A percentile compares a stretch with the other conserved stretches of the same genome.
These are phyloP conservation scores for Pichia norvegensis DNA, from an alignment of 1,139 yeast species.

Conservation along the genomic window DNA sequence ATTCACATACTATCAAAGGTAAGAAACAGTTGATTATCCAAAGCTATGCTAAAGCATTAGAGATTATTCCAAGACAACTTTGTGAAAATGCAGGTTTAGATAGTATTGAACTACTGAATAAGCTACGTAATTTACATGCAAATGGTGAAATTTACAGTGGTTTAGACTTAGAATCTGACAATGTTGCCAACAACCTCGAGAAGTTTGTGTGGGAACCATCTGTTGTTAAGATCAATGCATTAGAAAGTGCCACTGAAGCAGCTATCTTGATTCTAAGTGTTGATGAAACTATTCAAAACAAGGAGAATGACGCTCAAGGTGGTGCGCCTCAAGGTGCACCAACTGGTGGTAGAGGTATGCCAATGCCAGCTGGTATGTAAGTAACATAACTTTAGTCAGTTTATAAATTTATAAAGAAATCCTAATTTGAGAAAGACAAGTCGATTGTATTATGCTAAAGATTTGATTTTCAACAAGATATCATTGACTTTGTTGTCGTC, in stretches of 20 bases:
- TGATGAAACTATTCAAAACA: slow-evolving; percentile 89
- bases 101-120: slow-evolving; percentile 85
- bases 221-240: slow-evolving; percentile 86
- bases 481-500: slow-evolving; percentile 13
- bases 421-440: background rate
- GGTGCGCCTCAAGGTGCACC: slow-evolving; percentile 29
- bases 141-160: slow-evolving; percentile 91
- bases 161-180: slow-evolving; percentile 79
- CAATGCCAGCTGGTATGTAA: slow-evolving; percentile 24
- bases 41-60: slow-evolving; percentile 91
- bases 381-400: background rate
- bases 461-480: slow-evolving; percentile 17
- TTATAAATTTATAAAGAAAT: background rate
- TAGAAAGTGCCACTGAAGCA: slow-evolving; percentile 91
- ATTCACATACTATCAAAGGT: slow-evolving; percentile 83
- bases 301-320: slow-evolving; percentile 39
- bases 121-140: slow-evolving; percentile 87
- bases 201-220: slow-evolving; percentile 98
- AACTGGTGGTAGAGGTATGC: slow-evolving; percentile 59
- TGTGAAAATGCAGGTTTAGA: slow-evolving; percentile 98
- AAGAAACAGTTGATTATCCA: slow-evolving; percentile 88
- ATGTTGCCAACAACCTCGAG: slow-evolving; percentile 76
- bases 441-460: background rate
- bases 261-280: slow-evolving; percentile 86
- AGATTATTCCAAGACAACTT: slow-evolving; percentile 91